Base-by-base conservation (phyloP, 1,284 basidiomycete species). In the Neotropicomus parvogracilis region DNA sequence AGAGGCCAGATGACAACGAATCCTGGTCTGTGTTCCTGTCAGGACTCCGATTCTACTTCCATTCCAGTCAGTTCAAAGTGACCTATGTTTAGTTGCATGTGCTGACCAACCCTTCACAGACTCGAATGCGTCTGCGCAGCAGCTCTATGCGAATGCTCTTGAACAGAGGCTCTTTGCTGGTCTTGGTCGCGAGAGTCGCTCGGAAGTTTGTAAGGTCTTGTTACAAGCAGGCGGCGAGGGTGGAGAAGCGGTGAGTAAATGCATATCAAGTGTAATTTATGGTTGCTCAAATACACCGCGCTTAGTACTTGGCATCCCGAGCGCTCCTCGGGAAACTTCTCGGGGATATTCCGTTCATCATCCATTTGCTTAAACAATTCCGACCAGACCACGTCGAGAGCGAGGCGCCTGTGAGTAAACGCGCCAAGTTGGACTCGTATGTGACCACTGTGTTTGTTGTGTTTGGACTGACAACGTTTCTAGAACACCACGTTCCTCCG, bases 371-470 rank as follows among this genome's bases (percentile, higher is more conserved):
- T n/a, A 69, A 70, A 17, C 59, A 65, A 11, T 69, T 86, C 33
- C 75, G 77, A 53, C 80, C 79, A 4, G 58, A 64, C 41, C 60
- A 69, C 11, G 55, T 64, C 26, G 71, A 74, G 12, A 55, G 63
- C 14, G 67, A 70, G 21, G 65, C 77, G 31, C 79, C 80, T 40
- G 74, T 78, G 6, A 72, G 68, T 42, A 91, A 91, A 67, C 77
- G 85, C 14, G 69, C 74, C 4, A 88, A 79, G 62, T 63, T 80
- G 14, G 71, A 78, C 10, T 70, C 70, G 86, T 88, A 56, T 48
- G 81, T 65, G 13, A 16, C 19, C n/a, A 19, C 32, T 24, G 2
- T 29, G 14, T 29, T 47, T 41, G 9, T 26, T 40, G 20, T 10
- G 6, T 29, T 19, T 33, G 11, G 14, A 36, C 32, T 49, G 24